Conservation (phyloP, 371 early-diverging fungal genomes). For the Batkoa obscura region DNA sequence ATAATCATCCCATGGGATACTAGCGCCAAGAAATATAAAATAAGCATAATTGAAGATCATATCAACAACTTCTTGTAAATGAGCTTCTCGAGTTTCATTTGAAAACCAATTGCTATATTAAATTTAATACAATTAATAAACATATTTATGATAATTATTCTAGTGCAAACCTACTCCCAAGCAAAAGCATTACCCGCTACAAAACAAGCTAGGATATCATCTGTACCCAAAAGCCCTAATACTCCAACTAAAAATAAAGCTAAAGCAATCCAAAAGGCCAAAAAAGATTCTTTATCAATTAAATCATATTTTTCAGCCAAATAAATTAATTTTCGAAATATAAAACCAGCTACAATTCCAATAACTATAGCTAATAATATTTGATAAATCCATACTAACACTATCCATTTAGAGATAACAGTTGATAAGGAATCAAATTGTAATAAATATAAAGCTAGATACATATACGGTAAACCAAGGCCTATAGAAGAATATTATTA, state of each 20-base stretch:
- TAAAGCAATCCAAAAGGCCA: slow-evolving; percentile 68
- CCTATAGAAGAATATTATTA: slow-evolving; percentile 12
- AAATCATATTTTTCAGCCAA: slow-evolving; percentile 41
- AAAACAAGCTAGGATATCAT: slow-evolving; percentile 83
- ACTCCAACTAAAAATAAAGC: slow-evolving; percentile 61
- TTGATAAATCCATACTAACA: slow-evolving; percentile 48
- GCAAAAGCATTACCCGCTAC: slow-evolving; percentile 75
- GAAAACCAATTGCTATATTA: slow-evolving; percentile 56
- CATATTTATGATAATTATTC: not conserved
- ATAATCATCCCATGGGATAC: slow-evolving; percentile 63
- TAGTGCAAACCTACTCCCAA: slow-evolving; percentile 37
- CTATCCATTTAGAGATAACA: slow-evolving; percentile 55
- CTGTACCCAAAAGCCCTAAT: slow-evolving; percentile 54
- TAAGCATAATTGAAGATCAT: slow-evolving; percentile 70
- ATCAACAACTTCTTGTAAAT: slow-evolving; percentile 83
- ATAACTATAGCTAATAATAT: slow-evolving; percentile 47
- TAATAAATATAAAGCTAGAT: slow-evolving; percentile 48
- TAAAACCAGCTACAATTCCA: slow-evolving; percentile 60
- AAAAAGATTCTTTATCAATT: slow-evolving; percentile 79
- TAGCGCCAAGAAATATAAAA: slow-evolving; percentile 83
- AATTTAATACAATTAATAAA: not conserved
- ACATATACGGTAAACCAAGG: slow-evolving; percentile 69
- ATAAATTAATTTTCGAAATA: slow-evolving; percentile 45
- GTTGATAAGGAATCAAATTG: slow-evolving; percentile 25
- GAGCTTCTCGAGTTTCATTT: slow-evolving; percentile 62